Evolutionary conservation across 2,329 filamentous ascomycete species (phyloP).

Genomic region (Fusarium goolgardi): DNA sequence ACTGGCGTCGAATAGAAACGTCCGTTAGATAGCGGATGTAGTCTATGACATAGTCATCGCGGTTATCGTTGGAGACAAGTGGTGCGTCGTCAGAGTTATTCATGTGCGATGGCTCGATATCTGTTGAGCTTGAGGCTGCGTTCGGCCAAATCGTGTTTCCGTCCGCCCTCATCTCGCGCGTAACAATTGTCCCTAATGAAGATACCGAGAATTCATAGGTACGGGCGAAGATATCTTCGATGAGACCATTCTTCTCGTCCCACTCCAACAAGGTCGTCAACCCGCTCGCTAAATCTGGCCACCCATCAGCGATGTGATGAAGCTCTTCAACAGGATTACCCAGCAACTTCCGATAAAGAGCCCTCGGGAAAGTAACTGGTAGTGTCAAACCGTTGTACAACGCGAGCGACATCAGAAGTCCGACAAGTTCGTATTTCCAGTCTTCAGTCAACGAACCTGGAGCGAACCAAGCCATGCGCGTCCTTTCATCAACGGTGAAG

Average conservation of each 20-base stretch:
- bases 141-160: conserved; percentile 63
- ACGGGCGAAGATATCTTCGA: conserved; percentile 83
- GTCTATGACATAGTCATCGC: conserved; percentile 81
- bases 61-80: conserved; percentile 84
- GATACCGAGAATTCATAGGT: conserved; percentile 86
- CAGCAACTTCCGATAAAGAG: conserved; percentile 84
- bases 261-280: conserved; percentile 79
- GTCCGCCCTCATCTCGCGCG: conserved; percentile 64
- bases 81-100: conserved; percentile 66
- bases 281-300: conserved; percentile 83
- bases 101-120: conserved; percentile 37
- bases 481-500: conserved; percentile 81
- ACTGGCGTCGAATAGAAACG: conserved; percentile 80
- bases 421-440: conserved; percentile 92
- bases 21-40: conserved; percentile 88
- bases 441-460: conserved; percentile 83
- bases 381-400: conserved; percentile 94
- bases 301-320: conserved; percentile 85
- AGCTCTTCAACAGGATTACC: conserved; percentile 75
- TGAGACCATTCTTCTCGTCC: conserved; percentile 77
- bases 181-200: conserved; percentile 67
- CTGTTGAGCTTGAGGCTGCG: conserved; percentile 51
- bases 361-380: conserved; percentile 87
- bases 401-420: conserved; percentile 87
- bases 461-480: conserved; percentile 87